Conservation (phyloP, 225 moss, liverwort and hornwort genomes). For the Pseudoscleropodium purum region DNA sequence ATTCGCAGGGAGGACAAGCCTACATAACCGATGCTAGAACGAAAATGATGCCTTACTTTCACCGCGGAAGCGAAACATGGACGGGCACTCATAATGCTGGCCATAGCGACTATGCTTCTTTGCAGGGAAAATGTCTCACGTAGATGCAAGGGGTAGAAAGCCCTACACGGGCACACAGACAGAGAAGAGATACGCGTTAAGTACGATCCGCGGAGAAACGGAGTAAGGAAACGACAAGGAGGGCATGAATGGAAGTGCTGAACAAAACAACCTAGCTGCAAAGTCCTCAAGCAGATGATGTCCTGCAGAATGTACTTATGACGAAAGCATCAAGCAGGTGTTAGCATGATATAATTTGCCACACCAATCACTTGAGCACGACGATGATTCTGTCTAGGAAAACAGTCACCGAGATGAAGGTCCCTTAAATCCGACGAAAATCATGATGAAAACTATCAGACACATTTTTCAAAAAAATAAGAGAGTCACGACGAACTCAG, state of each 20-base stretch:
- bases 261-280: not conserved
- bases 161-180: conserved; percentile 8
- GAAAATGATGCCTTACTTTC: conserved; percentile 3
- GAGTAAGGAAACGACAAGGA: not conserved
- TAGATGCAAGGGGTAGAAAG: not conserved
- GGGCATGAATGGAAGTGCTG: not conserved
- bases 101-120: conserved; percentile 12
- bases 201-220: not conserved
- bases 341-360: not conserved
- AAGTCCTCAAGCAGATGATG: not conserved
- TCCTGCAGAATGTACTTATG: not conserved
- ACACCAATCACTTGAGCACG: not conserved
- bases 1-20: not conserved
- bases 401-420: not conserved
- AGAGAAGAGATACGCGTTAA: not conserved
- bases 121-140: not conserved
- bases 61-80: conserved; percentile 9
- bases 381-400: not conserved
- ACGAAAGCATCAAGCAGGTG: not conserved
- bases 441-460: not conserved
- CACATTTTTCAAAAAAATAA: not conserved
- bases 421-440: not conserved
- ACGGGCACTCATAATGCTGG: conserved; percentile 2
- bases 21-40: conserved; percentile 8
- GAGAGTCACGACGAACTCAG: not conserved